Evolutionary conservation across 164 flowering plant genomes (phyloP).

Genomic region (Annona cherimola): DNA sequence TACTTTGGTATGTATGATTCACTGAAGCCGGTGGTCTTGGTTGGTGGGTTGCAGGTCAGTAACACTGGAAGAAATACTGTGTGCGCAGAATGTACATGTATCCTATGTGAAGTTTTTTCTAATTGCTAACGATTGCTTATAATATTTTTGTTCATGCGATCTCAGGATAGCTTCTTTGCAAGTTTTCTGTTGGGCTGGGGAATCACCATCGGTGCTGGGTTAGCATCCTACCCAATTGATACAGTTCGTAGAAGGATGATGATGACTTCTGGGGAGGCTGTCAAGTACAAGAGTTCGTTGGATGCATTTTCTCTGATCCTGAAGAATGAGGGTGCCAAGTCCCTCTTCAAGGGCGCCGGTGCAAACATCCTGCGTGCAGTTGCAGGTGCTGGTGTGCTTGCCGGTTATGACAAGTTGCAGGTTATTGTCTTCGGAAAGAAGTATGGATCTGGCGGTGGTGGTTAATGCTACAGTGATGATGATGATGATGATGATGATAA

Average conservation of each 20-base stretch:
- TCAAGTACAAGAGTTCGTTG: constrained; percentile 42
- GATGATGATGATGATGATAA: not conserved
- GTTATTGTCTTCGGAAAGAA: constrained; percentile 14
- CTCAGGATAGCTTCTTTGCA: constrained; percentile 42
- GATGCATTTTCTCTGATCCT: constrained; percentile 34
- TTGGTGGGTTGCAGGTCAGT: constrained; percentile 10
- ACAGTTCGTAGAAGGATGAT: constrained; percentile 47
- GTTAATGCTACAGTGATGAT: constrained; percentile 15
- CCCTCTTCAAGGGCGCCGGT: constrained; percentile 51
- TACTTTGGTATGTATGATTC: constrained; percentile 23
- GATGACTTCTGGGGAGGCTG: constrained; percentile 49
- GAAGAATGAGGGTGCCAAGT: constrained; percentile 39
- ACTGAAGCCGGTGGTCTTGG: constrained; percentile 15
- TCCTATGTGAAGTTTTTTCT: too few relatives aligned
- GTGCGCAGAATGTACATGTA: too few relatives aligned
- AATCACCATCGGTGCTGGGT: constrained; percentile 48
- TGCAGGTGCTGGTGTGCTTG: constrained; percentile 52
- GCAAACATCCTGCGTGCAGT: constrained; percentile 47
- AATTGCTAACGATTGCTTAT: not conserved
- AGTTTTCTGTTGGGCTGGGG: constrained; percentile 50
- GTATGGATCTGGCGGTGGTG: constrained; percentile 19
- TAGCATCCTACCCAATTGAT: constrained; percentile 46
- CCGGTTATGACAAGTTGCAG: constrained; percentile 37
- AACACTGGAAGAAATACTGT: too few relatives aligned
- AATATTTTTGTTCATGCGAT: constrained; percentile 1